Evolutionary conservation across 75 land plant species (phyloP), one percentile per base, ranked within the genome.

Genomic region (Cupressus sempervirens): DNA sequence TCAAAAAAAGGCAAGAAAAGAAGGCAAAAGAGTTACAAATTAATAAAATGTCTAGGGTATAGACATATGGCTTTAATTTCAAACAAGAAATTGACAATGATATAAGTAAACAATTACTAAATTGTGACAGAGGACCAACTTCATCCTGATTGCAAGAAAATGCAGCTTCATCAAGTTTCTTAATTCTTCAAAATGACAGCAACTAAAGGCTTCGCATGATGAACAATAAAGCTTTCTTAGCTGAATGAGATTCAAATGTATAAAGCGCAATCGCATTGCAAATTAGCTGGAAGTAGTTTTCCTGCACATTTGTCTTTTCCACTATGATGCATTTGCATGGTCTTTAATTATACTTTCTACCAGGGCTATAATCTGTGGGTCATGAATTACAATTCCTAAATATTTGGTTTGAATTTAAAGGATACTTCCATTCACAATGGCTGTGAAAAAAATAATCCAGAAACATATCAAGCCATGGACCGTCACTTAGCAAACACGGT

Each of bases 1-100:
- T 40, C 68, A n/a, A 77, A 83, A n/a, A 3, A 83, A 84, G 83
- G 34, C 41, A 38, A 50, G 23, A 23, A 87, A 50, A 29, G 50
- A 46, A 29, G 46, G 35, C 7, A 70, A 23, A 32, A 23, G 45
- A 45, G 41, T 79, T 79, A 23, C 50, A 45, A 79, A 79, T 13
- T 10, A 45, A 79, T 11, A 79, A 79, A 45, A 43, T 79, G n/a
- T 10, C 48, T 79, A 79, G 30, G 52, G 50, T 79, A 10, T 32
- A 79, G 15, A 45, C 12, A 29, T 11, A 80, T n/a, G 14, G 15
- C 50, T 84, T 40, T 58, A 35, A 38, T 84, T 79, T 10, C 23
- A 74, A 11, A 84, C 43, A 70, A 30, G 35, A 62, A 79, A 62
- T 29, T 58, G 40, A 38, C 30, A 29, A 67, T 65, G 20, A 40